Conservation (phyloP, 2,329 filamentous ascomycete genomes). For the Fusarium ambrosium region DNA sequence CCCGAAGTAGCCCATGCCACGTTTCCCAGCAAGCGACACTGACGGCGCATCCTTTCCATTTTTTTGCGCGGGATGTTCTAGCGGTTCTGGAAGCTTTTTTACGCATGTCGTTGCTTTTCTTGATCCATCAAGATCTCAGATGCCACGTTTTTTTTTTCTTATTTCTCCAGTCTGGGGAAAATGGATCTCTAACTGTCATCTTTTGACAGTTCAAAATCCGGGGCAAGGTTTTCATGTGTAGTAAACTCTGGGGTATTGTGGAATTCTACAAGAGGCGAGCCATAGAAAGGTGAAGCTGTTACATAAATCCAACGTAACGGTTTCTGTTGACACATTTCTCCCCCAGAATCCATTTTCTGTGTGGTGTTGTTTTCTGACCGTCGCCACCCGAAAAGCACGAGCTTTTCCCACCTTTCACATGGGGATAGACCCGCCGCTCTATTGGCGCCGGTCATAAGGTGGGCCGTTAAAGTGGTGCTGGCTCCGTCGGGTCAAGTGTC, state of each 20-base stretch:
- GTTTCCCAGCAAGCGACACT: slow-evolving; percentile 2
- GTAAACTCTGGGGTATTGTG: slow-evolving; percentile 40
- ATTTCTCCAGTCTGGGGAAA: slow-evolving; percentile 33
- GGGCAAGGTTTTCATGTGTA: slow-evolving; percentile 18
- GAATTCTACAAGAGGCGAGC: slow-evolving; percentile 23
- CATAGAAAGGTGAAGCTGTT: slow-evolving; percentile 42
- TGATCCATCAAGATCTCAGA: not conserved
- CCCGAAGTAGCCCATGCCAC: slow-evolving; percentile 15
- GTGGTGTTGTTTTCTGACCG: not conserved
- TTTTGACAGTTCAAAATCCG: slow-evolving; percentile 4
- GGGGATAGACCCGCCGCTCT: not conserved
- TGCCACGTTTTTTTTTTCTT: not conserved
- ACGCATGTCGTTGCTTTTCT: slow-evolving; percentile 11
- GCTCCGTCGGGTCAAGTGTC: not conserved
- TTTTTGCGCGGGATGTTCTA: not conserved
- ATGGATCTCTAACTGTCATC: slow-evolving; percentile 4
- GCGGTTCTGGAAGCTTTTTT: slow-evolving; percentile 6
- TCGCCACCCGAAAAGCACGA: slow-evolving; percentile 7
- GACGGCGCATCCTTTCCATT: not conserved
- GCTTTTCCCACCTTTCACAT: not conserved
- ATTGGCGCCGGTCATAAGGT: not conserved
- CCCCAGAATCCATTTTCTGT: not conserved
- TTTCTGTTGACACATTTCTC: slow-evolving; percentile 15
- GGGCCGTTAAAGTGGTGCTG: slow-evolving; percentile 4
- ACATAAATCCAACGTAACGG: slow-evolving; percentile 46